These are phyloP conservation scores for Trametes polyzona DNA, from an alignment of 1,284 basidiomycete species.

Conservation along the genomic window DNA sequence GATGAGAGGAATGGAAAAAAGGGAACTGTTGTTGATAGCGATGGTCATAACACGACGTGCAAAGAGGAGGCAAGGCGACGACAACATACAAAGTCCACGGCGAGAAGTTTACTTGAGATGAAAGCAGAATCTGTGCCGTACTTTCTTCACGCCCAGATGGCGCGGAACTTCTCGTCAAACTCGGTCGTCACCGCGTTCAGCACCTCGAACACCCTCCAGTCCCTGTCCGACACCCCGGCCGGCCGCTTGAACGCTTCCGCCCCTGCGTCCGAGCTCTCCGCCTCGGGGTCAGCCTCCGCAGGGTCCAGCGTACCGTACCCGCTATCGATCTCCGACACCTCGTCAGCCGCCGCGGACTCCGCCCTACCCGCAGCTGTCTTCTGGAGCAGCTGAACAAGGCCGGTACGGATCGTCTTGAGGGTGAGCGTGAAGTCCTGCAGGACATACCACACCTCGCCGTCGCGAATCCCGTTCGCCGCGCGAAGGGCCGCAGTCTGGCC, in stretches of 20 bases:
- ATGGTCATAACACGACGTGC: neutral
- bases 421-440: conserved; percentile 60
- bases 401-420: conserved; percentile 47
- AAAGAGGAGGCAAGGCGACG: neutral
- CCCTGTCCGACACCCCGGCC: conserved; percentile 43
- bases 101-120: neutral
- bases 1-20: neutral
- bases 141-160: conserved; percentile 43
- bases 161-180: conserved; percentile 48
- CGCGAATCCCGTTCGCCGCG: conserved; percentile 57
- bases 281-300: conserved; percentile 35
- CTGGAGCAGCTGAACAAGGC: conserved; percentile 46
- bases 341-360: conserved; percentile 28
- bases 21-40: neutral
- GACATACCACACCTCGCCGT: conserved; percentile 65
- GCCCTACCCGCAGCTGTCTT: conserved; percentile 34
- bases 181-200: conserved; percentile 48
- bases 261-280: conserved; percentile 30
- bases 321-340: conserved; percentile 35
- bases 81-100: neutral
- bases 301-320: conserved; percentile 40
- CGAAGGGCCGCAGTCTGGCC: conserved; percentile 56
- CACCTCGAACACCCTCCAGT: conserved; percentile 62
- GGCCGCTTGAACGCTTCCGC: conserved; percentile 37
- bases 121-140: neutral